phyloP scores from a whole-genome alignment of 176 grass and related monocot species.

The Coix lacrymajobi region DNA sequence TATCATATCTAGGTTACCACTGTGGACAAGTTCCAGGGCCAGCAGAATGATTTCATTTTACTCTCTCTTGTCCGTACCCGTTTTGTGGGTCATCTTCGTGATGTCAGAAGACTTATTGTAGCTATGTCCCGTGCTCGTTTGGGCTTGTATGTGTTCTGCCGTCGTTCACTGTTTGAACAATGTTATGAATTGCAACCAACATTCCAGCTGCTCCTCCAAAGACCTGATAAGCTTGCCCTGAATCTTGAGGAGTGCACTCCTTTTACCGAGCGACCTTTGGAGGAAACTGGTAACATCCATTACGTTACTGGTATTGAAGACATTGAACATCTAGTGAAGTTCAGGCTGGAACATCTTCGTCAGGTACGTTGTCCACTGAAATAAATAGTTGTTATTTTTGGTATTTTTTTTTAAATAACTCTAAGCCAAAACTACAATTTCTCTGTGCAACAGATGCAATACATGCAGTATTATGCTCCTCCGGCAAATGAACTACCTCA shows the following conservation, averaged over 20 bases:
- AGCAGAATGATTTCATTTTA: slow-evolving; percentile 99
- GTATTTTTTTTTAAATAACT: no score
- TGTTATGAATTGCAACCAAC: slow-evolving; percentile 98
- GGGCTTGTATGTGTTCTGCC: slow-evolving; percentile 90
- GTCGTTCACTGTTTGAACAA: slow-evolving; percentile 76
- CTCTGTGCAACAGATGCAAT: slow-evolving; percentile 63
- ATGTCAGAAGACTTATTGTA: slow-evolving; percentile 91
- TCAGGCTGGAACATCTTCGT: slow-evolving; percentile 78
- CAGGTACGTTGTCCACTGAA: slow-evolving; percentile 42
- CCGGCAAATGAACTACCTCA: slow-evolving; percentile 31
- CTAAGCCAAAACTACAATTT: not conserved
- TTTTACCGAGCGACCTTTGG: slow-evolving; percentile 69
- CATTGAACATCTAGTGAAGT: slow-evolving; percentile 80
- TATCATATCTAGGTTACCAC: slow-evolving; percentile 61
- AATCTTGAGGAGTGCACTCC: slow-evolving; percentile 82
- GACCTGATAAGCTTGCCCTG: slow-evolving; percentile 71
- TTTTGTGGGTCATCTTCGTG: slow-evolving; percentile 93
- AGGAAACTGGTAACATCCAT: slow-evolving; percentile 52
- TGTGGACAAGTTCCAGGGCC: slow-evolving; percentile 98
- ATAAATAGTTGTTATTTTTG: not conserved
- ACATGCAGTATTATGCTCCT: slow-evolving; percentile 53
- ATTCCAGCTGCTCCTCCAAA: slow-evolving; percentile 77
- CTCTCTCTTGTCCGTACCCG: slow-evolving; percentile 89
- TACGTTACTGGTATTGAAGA: slow-evolving; percentile 65
- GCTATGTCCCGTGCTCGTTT: slow-evolving; percentile 92